Evolutionary conservation across 2,329 filamentous ascomycete species (phyloP).

Genomic region (Zasmidium angulare): DNA sequence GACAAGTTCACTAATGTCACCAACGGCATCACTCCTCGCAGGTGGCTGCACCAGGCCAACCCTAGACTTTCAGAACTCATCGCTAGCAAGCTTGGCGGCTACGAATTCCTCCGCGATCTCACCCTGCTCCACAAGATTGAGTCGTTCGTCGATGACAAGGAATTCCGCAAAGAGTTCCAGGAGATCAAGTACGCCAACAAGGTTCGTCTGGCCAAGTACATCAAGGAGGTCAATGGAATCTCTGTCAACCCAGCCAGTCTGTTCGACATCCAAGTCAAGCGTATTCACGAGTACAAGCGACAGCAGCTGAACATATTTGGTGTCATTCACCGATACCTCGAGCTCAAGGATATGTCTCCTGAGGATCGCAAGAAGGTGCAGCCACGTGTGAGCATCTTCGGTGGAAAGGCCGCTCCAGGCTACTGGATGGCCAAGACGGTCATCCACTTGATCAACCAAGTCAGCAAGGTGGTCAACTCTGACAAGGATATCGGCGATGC

Average conservation of each 20-base stretch:
- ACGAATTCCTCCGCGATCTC: slow-evolving; percentile 86
- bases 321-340: slow-evolving; percentile 90
- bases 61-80: slow-evolving; percentile 89
- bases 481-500: slow-evolving; percentile 89
- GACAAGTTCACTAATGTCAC: slow-evolving; percentile 99
- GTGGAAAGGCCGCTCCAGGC: slow-evolving; percentile 93
- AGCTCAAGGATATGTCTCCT: slow-evolving; percentile 78
- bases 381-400: slow-evolving; percentile 92
- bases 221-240: slow-evolving; percentile 76
- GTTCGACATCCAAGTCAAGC: slow-evolving; percentile 97
- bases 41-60: slow-evolving; percentile 98
- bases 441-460: slow-evolving; percentile 93
- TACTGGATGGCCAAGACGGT: slow-evolving; percentile 99
- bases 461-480: slow-evolving; percentile 86
- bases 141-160: slow-evolving; percentile 76
- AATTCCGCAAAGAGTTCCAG: slow-evolving; percentile 90
- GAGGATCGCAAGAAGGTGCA: slow-evolving; percentile 84
- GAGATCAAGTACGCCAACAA: slow-evolving; percentile 98
- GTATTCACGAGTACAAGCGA: slow-evolving; percentile 97
- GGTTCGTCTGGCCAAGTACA: slow-evolving; percentile 84
- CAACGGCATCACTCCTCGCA: slow-evolving; percentile 92
- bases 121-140: slow-evolving; percentile 85
- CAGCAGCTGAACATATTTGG: slow-evolving; percentile 99
- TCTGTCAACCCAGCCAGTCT: slow-evolving; percentile 82
- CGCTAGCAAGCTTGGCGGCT: slow-evolving; percentile 78